phyloP scores from a whole-genome alignment of 306 rosid genomes.

The Sesbania bispinosa region DNA sequence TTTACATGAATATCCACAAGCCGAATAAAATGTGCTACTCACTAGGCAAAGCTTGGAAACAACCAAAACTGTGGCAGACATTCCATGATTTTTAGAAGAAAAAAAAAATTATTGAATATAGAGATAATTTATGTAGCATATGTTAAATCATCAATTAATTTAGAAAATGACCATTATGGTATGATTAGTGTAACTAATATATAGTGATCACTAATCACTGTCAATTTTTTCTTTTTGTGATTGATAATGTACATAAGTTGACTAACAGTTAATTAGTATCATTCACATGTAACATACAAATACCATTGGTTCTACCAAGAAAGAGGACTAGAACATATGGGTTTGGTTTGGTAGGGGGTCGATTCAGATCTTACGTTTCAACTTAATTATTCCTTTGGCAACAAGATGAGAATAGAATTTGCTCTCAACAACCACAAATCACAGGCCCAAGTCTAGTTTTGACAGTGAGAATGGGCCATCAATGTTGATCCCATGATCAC shows the following conservation, averaged over 20 bases:
- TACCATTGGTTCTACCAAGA: not conserved
- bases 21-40: not conserved
- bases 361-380: constrained; percentile 32
- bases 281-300: not conserved
- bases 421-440: constrained; percentile 18
- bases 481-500: not conserved
- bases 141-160: not conserved
- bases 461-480: constrained; percentile 18
- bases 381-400: constrained; percentile 9
- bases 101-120: not conserved
- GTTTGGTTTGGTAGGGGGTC: constrained; percentile 38
- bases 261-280: not conserved
- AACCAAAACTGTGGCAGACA: not conserved
- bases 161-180: not conserved
- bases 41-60: too few relatives aligned
- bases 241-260: not conserved
- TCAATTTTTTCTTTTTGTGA: not conserved
- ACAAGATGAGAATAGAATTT: constrained; percentile 6
- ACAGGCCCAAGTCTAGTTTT: not conserved
- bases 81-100: not conserved
- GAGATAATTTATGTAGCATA: not conserved
- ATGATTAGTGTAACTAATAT: not conserved
- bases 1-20: not conserved
- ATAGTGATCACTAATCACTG: not conserved
- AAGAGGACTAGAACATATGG: not conserved